Percentiles rank a stretch among this genome's conserved stretches.
phyloP scores from a whole-genome alignment of 139 green algal species.

The Chlorella sp. region DNA sequence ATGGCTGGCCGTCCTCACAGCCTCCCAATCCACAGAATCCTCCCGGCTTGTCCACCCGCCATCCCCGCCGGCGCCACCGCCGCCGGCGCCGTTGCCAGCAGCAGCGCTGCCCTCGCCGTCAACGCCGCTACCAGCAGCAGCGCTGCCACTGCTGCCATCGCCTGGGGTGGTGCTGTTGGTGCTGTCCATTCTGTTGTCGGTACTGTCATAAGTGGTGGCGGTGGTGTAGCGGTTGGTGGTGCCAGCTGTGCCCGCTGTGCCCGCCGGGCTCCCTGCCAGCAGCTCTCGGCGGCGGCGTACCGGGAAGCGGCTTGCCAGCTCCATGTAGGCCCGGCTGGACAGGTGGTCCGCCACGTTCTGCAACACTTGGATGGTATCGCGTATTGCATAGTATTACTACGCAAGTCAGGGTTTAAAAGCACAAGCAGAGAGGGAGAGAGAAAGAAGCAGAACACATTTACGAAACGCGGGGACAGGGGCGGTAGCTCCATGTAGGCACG shows the following conservation, averaged over 20 bases:
- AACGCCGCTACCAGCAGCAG: background rate
- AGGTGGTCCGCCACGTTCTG: conserved; percentile 87
- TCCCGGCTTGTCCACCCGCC: background rate
- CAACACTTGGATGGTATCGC: too few relatives aligned
- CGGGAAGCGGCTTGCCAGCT: conserved; percentile 66
- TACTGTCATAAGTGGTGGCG: too few relatives aligned
- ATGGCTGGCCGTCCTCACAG: conserved; percentile 51
- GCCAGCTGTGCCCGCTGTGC: too few relatives aligned
- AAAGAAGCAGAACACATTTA: too few relatives aligned
- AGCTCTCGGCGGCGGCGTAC: background rate
- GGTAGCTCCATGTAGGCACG: too few relatives aligned
- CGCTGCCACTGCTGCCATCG: background rate
- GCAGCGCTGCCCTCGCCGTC: background rate
- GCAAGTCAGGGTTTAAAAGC: too few relatives aligned
- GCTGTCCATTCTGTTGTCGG: too few relatives aligned
- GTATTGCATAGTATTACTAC: too few relatives aligned
- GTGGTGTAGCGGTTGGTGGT: too few relatives aligned
- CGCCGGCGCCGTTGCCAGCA: background rate
- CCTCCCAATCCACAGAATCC: conserved; percentile 71
- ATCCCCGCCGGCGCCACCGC: background rate
- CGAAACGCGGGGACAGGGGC: too few relatives aligned
- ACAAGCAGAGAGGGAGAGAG: background rate
- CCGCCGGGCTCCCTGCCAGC: background rate
- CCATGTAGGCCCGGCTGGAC: conserved; percentile 83
- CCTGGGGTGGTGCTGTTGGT: too few relatives aligned